Evolutionary conservation across 352 stramenopile species (phyloP).

Genomic region (Peronospora belbahrii): DNA sequence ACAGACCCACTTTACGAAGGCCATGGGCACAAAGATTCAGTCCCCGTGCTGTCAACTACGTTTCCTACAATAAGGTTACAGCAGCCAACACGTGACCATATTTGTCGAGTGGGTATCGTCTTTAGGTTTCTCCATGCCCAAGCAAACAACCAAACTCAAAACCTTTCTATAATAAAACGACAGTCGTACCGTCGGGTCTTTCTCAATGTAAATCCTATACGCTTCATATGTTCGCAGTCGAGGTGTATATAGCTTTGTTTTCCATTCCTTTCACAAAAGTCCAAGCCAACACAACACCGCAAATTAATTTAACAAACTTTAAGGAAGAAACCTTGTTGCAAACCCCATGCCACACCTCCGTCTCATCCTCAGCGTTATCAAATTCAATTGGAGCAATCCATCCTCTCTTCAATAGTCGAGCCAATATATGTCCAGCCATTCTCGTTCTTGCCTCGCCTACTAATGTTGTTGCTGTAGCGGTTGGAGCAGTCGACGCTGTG

Average conservation of each 20-base stretch:
- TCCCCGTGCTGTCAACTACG: constrained; percentile 26
- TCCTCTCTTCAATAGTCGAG: constrained; percentile 43
- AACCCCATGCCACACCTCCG: constrained; percentile 19
- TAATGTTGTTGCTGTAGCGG: constrained; percentile 20
- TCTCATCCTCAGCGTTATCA: constrained; percentile 38
- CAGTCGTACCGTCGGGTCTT: constrained; percentile 47
- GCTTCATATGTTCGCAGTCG: constrained; percentile 61
- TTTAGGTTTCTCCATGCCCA: constrained; percentile 12
- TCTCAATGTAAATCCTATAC: constrained; percentile 80
- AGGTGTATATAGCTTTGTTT: constrained; percentile 46
- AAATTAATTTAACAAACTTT: not conserved
- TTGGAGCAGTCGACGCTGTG: constrained; percentile 11
- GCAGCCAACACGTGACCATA: constrained; percentile 21
- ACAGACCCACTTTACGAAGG: constrained; percentile 26
- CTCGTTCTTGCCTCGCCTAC: constrained; percentile 24
- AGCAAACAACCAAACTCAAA: not conserved
- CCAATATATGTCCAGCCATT: constrained; percentile 43
- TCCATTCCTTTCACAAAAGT: constrained; percentile 25
- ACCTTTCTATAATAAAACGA: not conserved
- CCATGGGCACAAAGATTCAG: constrained; percentile 24
- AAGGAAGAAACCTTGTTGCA: not conserved
- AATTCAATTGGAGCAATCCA: constrained; percentile 57
- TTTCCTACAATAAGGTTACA: constrained; percentile 31
- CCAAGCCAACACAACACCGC: not conserved
- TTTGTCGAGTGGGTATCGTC: constrained; percentile 23